Evolutionary conservation across 441 rosid genomes (phyloP), one percentile per base, ranked within the genome.

Genomic region (Aquilaria agallochum): DNA sequence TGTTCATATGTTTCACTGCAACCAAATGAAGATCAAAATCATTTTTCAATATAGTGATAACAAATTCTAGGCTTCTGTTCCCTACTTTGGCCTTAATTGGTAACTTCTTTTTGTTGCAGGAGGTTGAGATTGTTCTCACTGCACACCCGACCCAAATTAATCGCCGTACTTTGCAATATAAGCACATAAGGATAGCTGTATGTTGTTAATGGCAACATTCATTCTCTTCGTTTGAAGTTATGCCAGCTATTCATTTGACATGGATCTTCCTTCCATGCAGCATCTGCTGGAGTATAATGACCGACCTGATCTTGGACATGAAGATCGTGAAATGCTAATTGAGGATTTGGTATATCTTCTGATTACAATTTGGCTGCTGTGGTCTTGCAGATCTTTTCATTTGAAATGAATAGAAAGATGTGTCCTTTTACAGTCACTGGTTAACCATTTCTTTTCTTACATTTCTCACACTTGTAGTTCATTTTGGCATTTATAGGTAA

Each of bases 121-220:
- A 80, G 76, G 88, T 93, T 70, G 98, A 93, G 83, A 90, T 93
- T 66, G 98, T 93, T 76, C 97, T 93, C 55, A 93, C 98, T 55
- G 98, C 98, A 58, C 98, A 93, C 71, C 98, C 98, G 59, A 93
- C 98, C 69, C 98, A 93, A 76, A 88, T 90, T 65, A 86, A 85
- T 55, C 89, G 96, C 6, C 85, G 97, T 58, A 93, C 97, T 56
- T 84, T 90, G 78, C 98, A 93, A 79, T 90, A 93, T 70, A 93
- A 93, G 73, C 97, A 90, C 81, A 74, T 90, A 46, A 93, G 96
- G 74, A 87, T 93, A 65, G 90, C 97, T 60, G 96, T 92, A 76
- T 84, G 95, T 65, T 58, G 7, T 70, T 58, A 46, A 36, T 47
- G 51, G 48, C 55, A 54, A 55, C 31, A 51, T 60, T 63, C 15